These are phyloP conservation scores for Vigna nakashimae DNA, from an alignment of 306 rosid species.

Conservation along the genomic window DNA sequence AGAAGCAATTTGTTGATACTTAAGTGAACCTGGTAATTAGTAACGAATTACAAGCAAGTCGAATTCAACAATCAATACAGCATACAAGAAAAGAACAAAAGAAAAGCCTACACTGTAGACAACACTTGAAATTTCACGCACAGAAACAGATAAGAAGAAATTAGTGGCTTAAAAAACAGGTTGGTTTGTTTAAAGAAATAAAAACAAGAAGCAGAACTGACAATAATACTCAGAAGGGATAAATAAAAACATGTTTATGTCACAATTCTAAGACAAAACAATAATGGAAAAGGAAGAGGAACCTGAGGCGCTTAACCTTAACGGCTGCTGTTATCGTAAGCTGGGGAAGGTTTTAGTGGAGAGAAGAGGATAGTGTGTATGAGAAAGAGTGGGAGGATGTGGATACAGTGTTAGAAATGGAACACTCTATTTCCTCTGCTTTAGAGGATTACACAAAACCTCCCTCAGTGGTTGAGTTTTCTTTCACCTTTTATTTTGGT, in stretches of 20 bases:
- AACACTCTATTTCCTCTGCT: not conserved
- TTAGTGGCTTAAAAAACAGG: not conserved
- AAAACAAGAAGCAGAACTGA: slow-evolving; percentile 14
- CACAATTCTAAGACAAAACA: not conserved
- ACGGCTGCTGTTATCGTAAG: slow-evolving; percentile 2
- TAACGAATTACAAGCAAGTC: not conserved
- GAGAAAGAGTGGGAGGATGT: slow-evolving; percentile 45
- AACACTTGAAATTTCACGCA: not conserved
- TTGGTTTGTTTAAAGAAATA: not conserved
- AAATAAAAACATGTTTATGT: not conserved
- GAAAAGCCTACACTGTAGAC: not conserved
- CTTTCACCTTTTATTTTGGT: not conserved
- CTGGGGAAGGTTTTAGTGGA: not conserved
- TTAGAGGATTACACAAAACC: slow-evolving; percentile 17
- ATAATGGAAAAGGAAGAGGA: slow-evolving; percentile 22
- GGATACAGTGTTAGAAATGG: slow-evolving; percentile 38
- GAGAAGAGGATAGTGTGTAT: not conserved
- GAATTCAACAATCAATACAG: not conserved
- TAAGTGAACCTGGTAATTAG: not conserved
- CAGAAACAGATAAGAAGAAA: slow-evolving; percentile 1
- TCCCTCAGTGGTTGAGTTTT: slow-evolving; percentile 47
- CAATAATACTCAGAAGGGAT: slow-evolving; percentile 5
- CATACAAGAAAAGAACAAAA: not conserved
- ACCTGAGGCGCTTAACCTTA: slow-evolving; percentile 35
- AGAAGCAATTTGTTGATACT: not conserved